Evolutionary conservation across 176 grass and related monocot species (phyloP).

Genomic region (Microstegium vimineum): DNA sequence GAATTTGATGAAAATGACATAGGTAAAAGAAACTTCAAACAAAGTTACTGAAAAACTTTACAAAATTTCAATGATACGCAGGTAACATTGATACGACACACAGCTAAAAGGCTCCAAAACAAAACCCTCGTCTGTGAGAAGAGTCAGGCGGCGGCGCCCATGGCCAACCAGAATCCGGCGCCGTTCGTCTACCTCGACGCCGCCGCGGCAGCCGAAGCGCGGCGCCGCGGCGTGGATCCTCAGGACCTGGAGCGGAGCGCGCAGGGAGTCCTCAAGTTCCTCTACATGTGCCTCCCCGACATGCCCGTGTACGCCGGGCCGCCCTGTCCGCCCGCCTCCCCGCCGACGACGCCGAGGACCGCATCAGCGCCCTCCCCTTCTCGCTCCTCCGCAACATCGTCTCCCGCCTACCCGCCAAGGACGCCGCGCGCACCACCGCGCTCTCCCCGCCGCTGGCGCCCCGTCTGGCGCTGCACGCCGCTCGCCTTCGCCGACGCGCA

Average conservation of each 20-base stretch:
- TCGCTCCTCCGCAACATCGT: neutral
- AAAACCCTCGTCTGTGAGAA: too few species aligned
- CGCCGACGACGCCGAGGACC: too few species aligned
- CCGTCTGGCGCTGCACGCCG: conserved; percentile 7
- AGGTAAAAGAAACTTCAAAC: too few species aligned
- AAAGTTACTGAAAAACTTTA: too few species aligned
- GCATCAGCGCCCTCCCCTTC: too few species aligned
- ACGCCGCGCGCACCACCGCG: neutral
- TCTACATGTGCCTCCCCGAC: neutral
- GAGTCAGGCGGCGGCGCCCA: neutral
- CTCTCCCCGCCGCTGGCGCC: conserved; percentile 28
- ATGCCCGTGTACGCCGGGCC: too few species aligned
- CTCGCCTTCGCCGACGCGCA: conserved; percentile 16
- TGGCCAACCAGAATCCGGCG: neutral
- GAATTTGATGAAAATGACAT: too few species aligned
- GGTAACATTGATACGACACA: too few species aligned
- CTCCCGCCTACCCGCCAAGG: neutral
- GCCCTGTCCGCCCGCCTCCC: too few species aligned
- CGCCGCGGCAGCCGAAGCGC: neutral
- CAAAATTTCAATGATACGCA: too few species aligned
- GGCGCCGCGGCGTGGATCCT: neutral
- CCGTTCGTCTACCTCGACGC: neutral
- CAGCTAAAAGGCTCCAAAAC: too few species aligned
- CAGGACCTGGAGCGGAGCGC: neutral
- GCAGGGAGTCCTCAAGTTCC: neutral